Evolutionary conservation across 805 yeast species (phyloP).

Genomic region (Ascoidea tarda): DNA sequence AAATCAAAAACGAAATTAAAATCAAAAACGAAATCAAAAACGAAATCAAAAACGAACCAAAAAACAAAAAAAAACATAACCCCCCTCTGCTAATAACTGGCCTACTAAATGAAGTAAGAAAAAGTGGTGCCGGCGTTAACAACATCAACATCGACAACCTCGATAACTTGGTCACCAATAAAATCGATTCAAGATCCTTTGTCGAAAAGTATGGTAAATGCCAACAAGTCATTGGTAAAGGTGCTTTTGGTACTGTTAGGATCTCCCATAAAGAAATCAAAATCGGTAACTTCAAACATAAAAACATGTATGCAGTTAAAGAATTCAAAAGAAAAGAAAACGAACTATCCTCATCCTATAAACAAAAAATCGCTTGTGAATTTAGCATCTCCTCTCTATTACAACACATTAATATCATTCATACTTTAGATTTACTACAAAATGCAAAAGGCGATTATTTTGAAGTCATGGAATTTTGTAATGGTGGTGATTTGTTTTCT

Average conservation of each 20-base stretch:
- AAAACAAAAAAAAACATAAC: slow-evolving; percentile 3
- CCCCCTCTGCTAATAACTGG: slow-evolving; percentile 1
- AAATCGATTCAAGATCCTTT: slow-evolving; percentile 38
- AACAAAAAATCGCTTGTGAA: slow-evolving; percentile 73
- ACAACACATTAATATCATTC: slow-evolving; percentile 63
- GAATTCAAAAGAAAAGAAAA: slow-evolving; percentile 51
- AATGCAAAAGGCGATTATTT: slow-evolving; percentile 59
- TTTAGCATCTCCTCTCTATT: slow-evolving; percentile 75
- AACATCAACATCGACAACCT: slow-evolving; percentile 10
- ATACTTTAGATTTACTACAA: slow-evolving; percentile 68
- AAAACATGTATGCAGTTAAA: slow-evolving; percentile 55
- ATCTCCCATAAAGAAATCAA: slow-evolving; percentile 58
- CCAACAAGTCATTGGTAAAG: slow-evolving; percentile 88
- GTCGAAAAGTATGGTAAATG: slow-evolving; percentile 87
- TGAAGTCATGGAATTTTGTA: slow-evolving; percentile 93
- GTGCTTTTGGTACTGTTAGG: slow-evolving; percentile 89
- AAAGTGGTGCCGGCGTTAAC: slow-evolving; percentile 5
- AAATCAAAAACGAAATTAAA: slow-evolving; percentile 10
- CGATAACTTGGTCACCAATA: not conserved
- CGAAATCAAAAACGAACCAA: slow-evolving; percentile 1
- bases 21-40: not conserved
- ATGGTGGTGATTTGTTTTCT: slow-evolving; percentile 69
- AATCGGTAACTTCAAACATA: slow-evolving; percentile 20
- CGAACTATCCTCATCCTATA: slow-evolving; percentile 43
- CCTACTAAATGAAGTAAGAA: too few relatives aligned